Conservation (phyloP, 305 asterid genomes). For the Fraxinus platypoda region DNA sequence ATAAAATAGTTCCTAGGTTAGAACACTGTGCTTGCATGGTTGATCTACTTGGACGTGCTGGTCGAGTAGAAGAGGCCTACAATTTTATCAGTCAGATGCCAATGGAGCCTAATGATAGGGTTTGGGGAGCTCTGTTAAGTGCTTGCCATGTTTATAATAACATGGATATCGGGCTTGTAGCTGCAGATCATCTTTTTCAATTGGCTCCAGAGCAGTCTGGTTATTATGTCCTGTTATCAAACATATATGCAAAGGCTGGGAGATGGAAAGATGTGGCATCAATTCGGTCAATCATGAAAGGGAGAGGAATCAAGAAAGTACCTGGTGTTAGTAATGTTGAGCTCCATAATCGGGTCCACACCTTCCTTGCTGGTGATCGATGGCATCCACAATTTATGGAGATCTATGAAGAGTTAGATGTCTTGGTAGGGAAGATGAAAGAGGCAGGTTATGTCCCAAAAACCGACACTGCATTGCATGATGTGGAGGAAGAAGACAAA, state of each 20-base stretch:
- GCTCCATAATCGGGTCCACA: conserved; percentile 50
- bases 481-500: conserved; percentile 90
- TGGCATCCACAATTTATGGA: conserved; percentile 52
- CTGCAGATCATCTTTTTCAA: conserved; percentile 71
- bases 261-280: conserved; percentile 77
- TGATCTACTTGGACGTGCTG: conserved; percentile 84
- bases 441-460: conserved; percentile 75
- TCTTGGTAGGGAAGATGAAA: conserved; percentile 70
- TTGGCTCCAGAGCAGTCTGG: conserved; percentile 76
- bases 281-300: conserved; percentile 65
- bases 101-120: conserved; percentile 61
- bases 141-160: conserved; percentile 76
- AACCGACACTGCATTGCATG: conserved; percentile 69
- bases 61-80: conserved; percentile 64
- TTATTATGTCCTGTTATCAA: conserved; percentile 71
- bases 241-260: conserved; percentile 80
- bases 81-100: conserved; percentile 55
- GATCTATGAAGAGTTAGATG: conserved; percentile 69
- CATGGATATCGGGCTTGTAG: conserved; percentile 60
- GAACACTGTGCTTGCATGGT: conserved; percentile 90
- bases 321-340: conserved; percentile 87
- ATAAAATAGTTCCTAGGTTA: conserved; percentile 59
- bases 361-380: conserved; percentile 81
- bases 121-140: conserved; percentile 83
- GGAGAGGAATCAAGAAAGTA: conserved; percentile 63